Evolutionary conservation across 208 protist species (phyloP).

Genomic region (Willaertia magna): DNA sequence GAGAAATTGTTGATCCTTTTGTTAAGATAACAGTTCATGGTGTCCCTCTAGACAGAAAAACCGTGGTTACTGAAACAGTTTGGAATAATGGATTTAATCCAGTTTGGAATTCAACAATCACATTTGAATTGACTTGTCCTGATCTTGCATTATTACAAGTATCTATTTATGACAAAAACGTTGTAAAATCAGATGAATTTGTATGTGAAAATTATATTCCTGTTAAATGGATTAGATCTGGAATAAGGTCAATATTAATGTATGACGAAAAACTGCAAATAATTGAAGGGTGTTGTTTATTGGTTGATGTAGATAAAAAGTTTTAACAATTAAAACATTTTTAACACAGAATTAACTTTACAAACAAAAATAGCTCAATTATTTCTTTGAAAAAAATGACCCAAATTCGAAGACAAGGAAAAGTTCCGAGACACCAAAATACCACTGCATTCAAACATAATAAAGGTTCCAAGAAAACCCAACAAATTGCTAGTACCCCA

Average conservation of each 20-base stretch:
- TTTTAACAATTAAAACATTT: no score
- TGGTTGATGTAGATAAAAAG: no score
- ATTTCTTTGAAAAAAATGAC: constrained; percentile 4
- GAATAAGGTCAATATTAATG: constrained; percentile 19
- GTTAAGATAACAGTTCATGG: constrained; percentile 14
- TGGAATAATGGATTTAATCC: constrained; percentile 29
- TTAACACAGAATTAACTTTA: no score
- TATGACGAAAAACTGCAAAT: background rate
- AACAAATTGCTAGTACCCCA: background rate
- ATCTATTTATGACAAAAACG: constrained; percentile 20
- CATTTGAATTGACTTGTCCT: constrained; percentile 5
- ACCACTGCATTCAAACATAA: background rate
- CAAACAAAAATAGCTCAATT: no score
- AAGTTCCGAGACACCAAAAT: background rate
- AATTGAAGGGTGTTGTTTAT: background rate
- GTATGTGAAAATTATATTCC: constrained; percentile 18
- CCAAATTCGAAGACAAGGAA: background rate
- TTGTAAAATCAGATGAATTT: background rate
- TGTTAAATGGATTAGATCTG: background rate
- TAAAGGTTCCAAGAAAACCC: background rate
- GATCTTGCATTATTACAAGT: constrained; percentile 16
- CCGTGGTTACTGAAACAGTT: constrained; percentile 2
- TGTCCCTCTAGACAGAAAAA: background rate
- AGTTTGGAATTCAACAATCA: constrained; percentile 27
- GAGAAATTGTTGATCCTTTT: constrained; percentile 26